These are phyloP conservation scores for Aquilaria yunnanensis DNA, from an alignment of 345 rosid genomes.

Conservation along the genomic window DNA sequence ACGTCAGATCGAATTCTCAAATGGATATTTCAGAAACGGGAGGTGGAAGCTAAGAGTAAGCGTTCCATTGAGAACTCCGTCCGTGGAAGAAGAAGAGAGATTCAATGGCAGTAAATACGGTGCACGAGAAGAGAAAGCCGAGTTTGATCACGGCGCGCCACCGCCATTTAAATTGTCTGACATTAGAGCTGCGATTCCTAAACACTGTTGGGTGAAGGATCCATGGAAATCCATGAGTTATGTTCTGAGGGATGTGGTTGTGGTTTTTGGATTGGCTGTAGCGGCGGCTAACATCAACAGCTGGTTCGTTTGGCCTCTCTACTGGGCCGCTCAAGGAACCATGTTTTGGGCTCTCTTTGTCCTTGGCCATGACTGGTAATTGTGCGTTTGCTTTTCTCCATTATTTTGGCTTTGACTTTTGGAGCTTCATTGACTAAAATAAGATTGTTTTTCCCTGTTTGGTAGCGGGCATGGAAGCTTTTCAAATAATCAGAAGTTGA, in stretches of 20 bases:
- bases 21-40: constrained; percentile 12
- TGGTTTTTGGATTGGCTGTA: constrained; percentile 69
- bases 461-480: constrained; percentile 93
- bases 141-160: constrained; percentile 44
- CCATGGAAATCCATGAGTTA: constrained; percentile 79
- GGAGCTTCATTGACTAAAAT: neutral
- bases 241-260: constrained; percentile 62
- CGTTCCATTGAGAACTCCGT: constrained; percentile 23
- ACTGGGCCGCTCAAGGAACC: constrained; percentile 87
- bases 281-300: constrained; percentile 58
- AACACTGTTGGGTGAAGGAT: constrained; percentile 89
- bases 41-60: constrained; percentile 48
- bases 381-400: neutral
- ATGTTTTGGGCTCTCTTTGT: constrained; percentile 99
- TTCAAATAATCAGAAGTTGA: constrained; percentile 61
- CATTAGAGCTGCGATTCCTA: constrained; percentile 75
- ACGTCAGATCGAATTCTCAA: constrained; percentile 12
- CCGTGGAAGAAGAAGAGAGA: constrained; percentile 19
- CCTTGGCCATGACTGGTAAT: constrained; percentile 94
- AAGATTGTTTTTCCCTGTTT: constrained; percentile 9
- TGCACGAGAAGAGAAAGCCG: constrained; percentile 13
- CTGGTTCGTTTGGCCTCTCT: constrained; percentile 88
- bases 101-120: constrained; percentile 2
- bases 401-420: neutral
- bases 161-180: constrained; percentile 76